Evolutionary conservation across 768 basidiomycete species (phyloP), one percentile per base, ranked within the genome.

Genomic region (Pleurotus platypus): DNA sequence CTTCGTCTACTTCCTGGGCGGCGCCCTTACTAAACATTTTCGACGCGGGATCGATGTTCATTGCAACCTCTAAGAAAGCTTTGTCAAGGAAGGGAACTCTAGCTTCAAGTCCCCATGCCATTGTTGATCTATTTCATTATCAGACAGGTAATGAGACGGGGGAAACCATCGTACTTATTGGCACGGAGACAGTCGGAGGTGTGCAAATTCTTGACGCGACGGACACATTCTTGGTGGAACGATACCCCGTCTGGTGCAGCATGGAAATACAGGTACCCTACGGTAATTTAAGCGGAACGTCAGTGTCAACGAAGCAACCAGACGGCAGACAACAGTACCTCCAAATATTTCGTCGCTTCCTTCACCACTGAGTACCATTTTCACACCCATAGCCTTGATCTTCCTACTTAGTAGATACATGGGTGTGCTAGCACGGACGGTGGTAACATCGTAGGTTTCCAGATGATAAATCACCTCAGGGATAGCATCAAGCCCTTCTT

Each of bases 371-470:
- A 98, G 80, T 13, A 99, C 97, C 97, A 99, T 99, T 77, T 99
- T 99, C 54, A 99, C 97, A 57, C 97, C 97, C 92, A 94, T 98
- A 3, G 97, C 96, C 76, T 98, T 99, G 77, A 99, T 95, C 76
- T 99, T 98, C 49, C 97, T 83, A 69, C 90, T 93, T 58, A 99
- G 84, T 26, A 99, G 86, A 73, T 98, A 98, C 97, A 99, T 99
- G 2, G 97, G 97, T 3, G 95, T 98, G 65, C 90, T 93, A 7
- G 97, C 97, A 48, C 97, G 89, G 49, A 98, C 92, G 39, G 97
- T 99, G 26, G 97, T 99, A 57, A 99, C 97, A 70, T 99, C 97
- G 72, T 93, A 98, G 1, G 97, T 98, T 75, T 99, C 97, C 37
- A 99, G 85, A 67, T 98, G 96, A 72, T 98, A 89, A 62, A 99